Percentiles rank a stretch among this genome's conserved stretches.
These are phyloP conservation scores for Colletotrichum sp. DNA, from an alignment of 2,329 filamentous ascomycete genomes.

Conservation along the genomic window DNA sequence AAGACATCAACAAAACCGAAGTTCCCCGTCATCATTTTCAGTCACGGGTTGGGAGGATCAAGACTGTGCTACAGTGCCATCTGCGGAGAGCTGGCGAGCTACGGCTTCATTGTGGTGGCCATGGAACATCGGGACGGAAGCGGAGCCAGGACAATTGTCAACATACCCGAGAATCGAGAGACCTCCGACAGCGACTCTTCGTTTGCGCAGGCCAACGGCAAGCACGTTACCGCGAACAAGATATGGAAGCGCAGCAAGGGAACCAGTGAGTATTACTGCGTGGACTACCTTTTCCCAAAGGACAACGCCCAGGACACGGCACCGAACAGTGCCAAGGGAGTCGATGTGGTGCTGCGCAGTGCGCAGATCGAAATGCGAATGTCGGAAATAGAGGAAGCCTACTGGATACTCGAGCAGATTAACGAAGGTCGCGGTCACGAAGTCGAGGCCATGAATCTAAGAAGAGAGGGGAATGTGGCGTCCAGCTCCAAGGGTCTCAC, in stretches of 20 bases:
- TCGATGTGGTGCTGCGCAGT: slow-evolving; percentile 63
- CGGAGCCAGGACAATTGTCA: slow-evolving; percentile 65
- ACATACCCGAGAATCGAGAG: slow-evolving; percentile 50
- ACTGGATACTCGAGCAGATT: slow-evolving; percentile 59
- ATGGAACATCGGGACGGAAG: slow-evolving; percentile 71
- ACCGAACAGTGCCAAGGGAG: slow-evolving; percentile 62
- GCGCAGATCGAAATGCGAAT: slow-evolving; percentile 68
- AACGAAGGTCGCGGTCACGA: slow-evolving; percentile 57
- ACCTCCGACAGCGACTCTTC: slow-evolving; percentile 33
- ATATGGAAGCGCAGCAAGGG: slow-evolving; percentile 30
- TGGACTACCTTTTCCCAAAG: slow-evolving; percentile 70
- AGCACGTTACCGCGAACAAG: slow-evolving; percentile 37
- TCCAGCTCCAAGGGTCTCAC: slow-evolving; percentile 63
- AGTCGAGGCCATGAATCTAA: slow-evolving; percentile 57
- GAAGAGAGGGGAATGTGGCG: slow-evolving; percentile 61
- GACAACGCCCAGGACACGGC: slow-evolving; percentile 54
- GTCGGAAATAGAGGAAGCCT: slow-evolving; percentile 69
- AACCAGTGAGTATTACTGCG: slow-evolving; percentile 45
- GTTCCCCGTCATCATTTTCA: slow-evolving; percentile 70
- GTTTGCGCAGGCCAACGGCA: slow-evolving; percentile 26
- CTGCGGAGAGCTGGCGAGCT: slow-evolving; percentile 70
- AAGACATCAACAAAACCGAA: slow-evolving; percentile 39
- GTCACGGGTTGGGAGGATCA: slow-evolving; percentile 69
- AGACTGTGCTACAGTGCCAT: slow-evolving; percentile 66
- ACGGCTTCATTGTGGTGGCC: slow-evolving; percentile 69